A percentile compares a stretch with the other conserved stretches of the same genome.
Evolutionary conservation across 305 asterid genomes (phyloP).

Genomic region (Lippia alba): DNA sequence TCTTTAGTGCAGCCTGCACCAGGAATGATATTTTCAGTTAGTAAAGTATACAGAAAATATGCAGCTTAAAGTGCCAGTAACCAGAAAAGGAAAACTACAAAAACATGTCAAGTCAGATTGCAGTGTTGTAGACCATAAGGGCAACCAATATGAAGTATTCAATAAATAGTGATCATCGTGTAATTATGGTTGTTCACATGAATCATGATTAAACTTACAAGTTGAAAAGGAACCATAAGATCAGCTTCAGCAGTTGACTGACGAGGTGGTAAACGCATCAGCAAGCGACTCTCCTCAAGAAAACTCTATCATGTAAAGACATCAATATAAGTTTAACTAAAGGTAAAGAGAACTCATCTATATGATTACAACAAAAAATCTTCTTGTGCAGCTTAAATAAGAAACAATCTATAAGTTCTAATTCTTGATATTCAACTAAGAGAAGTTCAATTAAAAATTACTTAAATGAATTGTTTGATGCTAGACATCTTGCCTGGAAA

Average conservation of each 20-base stretch:
- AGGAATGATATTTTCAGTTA: slow-evolving; percentile 36
- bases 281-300: slow-evolving; percentile 97
- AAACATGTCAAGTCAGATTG: slow-evolving; percentile 3
- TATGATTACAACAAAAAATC: slow-evolving; percentile 15
- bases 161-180: slow-evolving; percentile 24
- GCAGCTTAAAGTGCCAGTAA: slow-evolving; percentile 27
- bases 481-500: slow-evolving; percentile 68
- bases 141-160: slow-evolving; percentile 15
- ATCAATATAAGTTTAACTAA: slow-evolving; percentile 11
- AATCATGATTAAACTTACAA: slow-evolving; percentile 52
- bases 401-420: not conserved
- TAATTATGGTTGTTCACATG: slow-evolving; percentile 15
- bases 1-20: slow-evolving; percentile 91
- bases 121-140: not conserved
- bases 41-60: slow-evolving; percentile 32
- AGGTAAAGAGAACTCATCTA: slow-evolving; percentile 28
- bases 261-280: slow-evolving; percentile 98
- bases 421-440: slow-evolving; percentile 20
- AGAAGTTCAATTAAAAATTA: not conserved
- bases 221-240: slow-evolving; percentile 97
- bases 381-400: slow-evolving; percentile 19
- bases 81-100: not conserved
- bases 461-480: slow-evolving; percentile 10
- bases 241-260: slow-evolving; percentile 99
- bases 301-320: slow-evolving; percentile 69